phyloP scores from a whole-genome alignment of 2,329 filamentous ascomycete genomes.

The Blastomyces parvus region DNA sequence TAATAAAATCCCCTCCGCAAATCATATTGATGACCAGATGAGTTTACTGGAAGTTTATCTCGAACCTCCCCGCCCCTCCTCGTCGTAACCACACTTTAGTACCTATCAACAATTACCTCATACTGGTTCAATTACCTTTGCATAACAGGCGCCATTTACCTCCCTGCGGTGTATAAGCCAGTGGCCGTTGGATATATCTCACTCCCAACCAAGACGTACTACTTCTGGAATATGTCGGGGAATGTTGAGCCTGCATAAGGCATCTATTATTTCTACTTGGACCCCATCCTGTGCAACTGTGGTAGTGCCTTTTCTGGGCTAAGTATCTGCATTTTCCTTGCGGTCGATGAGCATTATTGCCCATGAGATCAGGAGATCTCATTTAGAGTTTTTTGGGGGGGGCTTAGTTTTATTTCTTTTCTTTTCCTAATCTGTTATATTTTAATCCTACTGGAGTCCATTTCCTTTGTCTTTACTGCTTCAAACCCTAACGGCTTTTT shows the following conservation, averaged over 20 bases:
- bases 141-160: neutral
- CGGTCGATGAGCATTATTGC: constrained; percentile 1
- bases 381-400: constrained; percentile 5
- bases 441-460: neutral
- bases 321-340: neutral
- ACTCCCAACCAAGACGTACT: neutral
- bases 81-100: neutral
- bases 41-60: constrained; percentile 5
- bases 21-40: constrained; percentile 3
- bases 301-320: neutral
- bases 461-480: constrained; percentile 6
- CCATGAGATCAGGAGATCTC: constrained; percentile 6
- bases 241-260: constrained; percentile 2
- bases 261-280: neutral
- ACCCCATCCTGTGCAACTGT: constrained; percentile 7
- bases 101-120: constrained; percentile 6
- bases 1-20: constrained; percentile 3
- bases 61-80: neutral
- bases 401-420: constrained; percentile 4
- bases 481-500: constrained; percentile 8
- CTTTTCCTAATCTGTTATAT: neutral
- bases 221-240: constrained; percentile 1
- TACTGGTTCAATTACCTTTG: constrained; percentile 1
- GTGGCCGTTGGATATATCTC: constrained; percentile 3
- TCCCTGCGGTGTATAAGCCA: neutral